Percentiles rank a stretch among this genome's conserved stretches.
Evolutionary conservation across 2,329 filamentous ascomycete genomes (phyloP).

Genomic region (Drechmeria coniospora): DNA sequence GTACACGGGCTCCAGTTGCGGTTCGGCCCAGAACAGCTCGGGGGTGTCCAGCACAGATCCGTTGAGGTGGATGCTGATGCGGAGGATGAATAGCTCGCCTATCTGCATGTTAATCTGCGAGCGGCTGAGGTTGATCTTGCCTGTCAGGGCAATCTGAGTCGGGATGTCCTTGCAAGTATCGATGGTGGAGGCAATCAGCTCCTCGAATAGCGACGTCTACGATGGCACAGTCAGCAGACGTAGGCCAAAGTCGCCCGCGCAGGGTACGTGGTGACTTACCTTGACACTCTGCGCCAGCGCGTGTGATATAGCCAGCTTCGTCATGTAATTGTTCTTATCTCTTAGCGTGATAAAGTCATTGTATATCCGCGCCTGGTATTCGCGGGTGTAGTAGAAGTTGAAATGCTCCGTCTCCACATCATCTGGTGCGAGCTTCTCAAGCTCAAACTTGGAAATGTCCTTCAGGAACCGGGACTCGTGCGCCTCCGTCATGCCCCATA

Average conservation of each 20-base stretch:
- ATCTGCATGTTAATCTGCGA: constrained; percentile 99
- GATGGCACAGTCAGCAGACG: neutral
- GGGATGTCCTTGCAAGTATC: constrained; percentile 87
- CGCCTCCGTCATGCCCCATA: constrained; percentile 91
- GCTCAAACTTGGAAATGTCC: constrained; percentile 87
- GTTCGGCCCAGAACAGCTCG: constrained; percentile 96
- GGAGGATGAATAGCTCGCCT: constrained; percentile 90
- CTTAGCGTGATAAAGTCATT: constrained; percentile 96
- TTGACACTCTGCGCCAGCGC: constrained; percentile 93
- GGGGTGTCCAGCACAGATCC: constrained; percentile 92
- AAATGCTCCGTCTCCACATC: constrained; percentile 94
- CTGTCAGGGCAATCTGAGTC: constrained; percentile 79
- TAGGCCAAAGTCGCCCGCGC: neutral
- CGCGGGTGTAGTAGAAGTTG: constrained; percentile 97
- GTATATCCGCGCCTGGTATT: constrained; percentile 97
- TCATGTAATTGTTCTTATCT: constrained; percentile 96
- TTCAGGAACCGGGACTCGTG: constrained; percentile 87
- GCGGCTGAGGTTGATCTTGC: constrained; percentile 76
- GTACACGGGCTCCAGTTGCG: constrained; percentile 90
- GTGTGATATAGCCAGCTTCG: constrained; percentile 90
- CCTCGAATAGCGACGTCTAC: constrained; percentile 86
- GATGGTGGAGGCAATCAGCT: constrained; percentile 85
- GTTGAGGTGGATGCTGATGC: constrained; percentile 96
- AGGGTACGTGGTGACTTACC: constrained; percentile 23
- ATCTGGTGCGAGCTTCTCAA: constrained; percentile 73